A percentile compares a stretch with the other conserved stretches of the same genome.
phyloP scores from a whole-genome alignment of 2,329 filamentous ascomycete species.

The Microascus cirrosus region DNA sequence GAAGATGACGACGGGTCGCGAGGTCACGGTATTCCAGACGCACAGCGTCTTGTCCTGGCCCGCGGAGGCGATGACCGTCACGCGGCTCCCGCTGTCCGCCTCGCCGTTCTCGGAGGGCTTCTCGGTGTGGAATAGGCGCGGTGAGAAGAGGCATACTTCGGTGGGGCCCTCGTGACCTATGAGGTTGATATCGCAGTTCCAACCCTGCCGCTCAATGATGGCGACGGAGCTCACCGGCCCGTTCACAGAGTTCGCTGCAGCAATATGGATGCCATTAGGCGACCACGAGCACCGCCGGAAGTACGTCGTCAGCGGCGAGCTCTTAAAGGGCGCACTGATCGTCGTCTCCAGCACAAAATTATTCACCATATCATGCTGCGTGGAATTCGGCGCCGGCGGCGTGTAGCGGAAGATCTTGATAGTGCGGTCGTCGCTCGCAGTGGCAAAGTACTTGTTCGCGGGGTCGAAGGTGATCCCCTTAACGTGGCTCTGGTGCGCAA shows the following conservation, averaged over 20 bases:
- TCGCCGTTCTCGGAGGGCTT: slow-evolving; percentile 47
- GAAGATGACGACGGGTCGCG: slow-evolving; percentile 77
- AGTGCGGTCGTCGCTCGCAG: slow-evolving; percentile 89
- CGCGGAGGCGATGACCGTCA: slow-evolving; percentile 92
- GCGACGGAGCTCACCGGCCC: slow-evolving; percentile 94
- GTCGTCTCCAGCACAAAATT: slow-evolving; percentile 95
- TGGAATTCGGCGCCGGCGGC: slow-evolving; percentile 80
- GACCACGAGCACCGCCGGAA: slow-evolving; percentile 97
- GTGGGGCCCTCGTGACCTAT: slow-evolving; percentile 96
- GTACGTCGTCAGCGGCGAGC: slow-evolving; percentile 90
- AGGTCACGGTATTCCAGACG: slow-evolving; percentile 95
- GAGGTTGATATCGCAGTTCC: slow-evolving; percentile 94
- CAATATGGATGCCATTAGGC: slow-evolving; percentile 92
- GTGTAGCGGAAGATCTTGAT: slow-evolving; percentile 97
- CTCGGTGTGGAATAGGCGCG: slow-evolving; percentile 69
- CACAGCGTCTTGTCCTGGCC: slow-evolving; percentile 94
- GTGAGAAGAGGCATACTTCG: slow-evolving; percentile 95
- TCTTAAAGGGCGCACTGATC: slow-evolving; percentile 76
- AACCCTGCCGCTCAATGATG: slow-evolving; percentile 82
- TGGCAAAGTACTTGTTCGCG: slow-evolving; percentile 98
- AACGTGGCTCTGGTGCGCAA: slow-evolving; percentile 92
- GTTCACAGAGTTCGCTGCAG: slow-evolving; percentile 92
- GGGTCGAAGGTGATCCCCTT: slow-evolving; percentile 98
- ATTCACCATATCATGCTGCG: slow-evolving; percentile 88
- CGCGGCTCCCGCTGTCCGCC: slow-evolving; percentile 36